phyloP scores from a whole-genome alignment of 2,329 filamentous ascomycete species.

The Venturia nashicola region DNA sequence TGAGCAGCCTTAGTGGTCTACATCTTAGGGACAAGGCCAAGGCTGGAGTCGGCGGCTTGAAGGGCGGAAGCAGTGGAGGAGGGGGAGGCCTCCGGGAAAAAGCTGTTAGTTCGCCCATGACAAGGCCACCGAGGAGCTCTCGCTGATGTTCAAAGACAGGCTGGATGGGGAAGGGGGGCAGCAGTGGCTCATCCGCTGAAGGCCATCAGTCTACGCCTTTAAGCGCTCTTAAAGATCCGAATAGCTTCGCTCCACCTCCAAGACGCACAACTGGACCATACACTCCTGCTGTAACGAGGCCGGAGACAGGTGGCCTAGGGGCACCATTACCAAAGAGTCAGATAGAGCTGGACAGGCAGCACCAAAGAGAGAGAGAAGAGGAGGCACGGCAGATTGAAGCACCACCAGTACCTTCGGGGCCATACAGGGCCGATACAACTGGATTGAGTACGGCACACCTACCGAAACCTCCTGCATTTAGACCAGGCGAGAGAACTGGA shows the following conservation, averaged over 20 bases:
- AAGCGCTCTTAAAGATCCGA: constrained; percentile 59
- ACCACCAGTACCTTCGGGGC: constrained; percentile 3
- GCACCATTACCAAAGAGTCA: constrained; percentile 1
- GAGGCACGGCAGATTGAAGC: neutral
- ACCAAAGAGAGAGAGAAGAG: neutral
- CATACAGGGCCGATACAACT: constrained; percentile 7
- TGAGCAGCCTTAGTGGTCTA: constrained; percentile 1
- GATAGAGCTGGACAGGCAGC: neutral
- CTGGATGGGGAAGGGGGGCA: constrained; percentile 45
- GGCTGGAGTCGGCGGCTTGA: constrained; percentile 31
- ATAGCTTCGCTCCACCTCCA: constrained; percentile 69
- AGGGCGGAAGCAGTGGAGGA: constrained; percentile 21
- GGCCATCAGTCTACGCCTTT: constrained; percentile 52
- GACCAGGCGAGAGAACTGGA: constrained; percentile 25
- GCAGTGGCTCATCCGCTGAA: constrained; percentile 24
- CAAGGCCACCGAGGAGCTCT: constrained; percentile 9
- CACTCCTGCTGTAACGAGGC: neutral
- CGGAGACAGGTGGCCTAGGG: neutral
- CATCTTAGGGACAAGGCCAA: constrained; percentile 30
- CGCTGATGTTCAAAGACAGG: constrained; percentile 34
- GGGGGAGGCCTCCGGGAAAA: constrained; percentile 41
- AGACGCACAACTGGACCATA: constrained; percentile 32
- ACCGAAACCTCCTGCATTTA: neutral
- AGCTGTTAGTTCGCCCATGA: constrained; percentile 20
- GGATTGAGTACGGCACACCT: constrained; percentile 4